Conservation (phyloP, 2,329 filamentous ascomycete species). For the Xylogone sp. region DNA sequence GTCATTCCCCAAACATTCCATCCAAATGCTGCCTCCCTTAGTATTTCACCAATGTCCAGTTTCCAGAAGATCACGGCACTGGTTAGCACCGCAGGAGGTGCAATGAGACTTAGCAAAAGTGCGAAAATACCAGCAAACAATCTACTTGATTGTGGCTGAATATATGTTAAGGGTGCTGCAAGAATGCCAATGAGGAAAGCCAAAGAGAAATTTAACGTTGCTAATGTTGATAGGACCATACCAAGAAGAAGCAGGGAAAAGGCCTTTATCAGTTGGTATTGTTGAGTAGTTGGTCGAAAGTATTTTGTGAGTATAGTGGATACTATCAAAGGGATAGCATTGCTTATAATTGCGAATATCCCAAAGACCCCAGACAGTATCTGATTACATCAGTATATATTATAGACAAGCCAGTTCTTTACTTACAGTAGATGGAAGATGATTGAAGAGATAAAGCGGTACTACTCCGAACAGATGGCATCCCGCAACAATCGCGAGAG, state of each 20-base stretch:
- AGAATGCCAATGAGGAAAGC: conserved; percentile 80
- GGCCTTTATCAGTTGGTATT: conserved; percentile 77
- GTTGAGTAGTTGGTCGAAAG: conserved; percentile 57
- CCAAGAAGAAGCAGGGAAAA: conserved; percentile 91
- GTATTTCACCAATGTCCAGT: conserved; percentile 49
- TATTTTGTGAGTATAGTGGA: conserved; percentile 49
- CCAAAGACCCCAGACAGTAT: conserved; percentile 56
- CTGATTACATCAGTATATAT: conserved; percentile 33
- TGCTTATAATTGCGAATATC: conserved; percentile 51
- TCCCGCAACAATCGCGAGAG: conserved; percentile 67
- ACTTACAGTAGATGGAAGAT: conserved; percentile 58
- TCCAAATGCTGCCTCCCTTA: conserved; percentile 74
- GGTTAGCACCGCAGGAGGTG: conserved; percentile 55
- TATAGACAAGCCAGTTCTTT: not conserved
- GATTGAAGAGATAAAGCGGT: conserved; percentile 85
- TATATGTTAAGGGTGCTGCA: conserved; percentile 75
- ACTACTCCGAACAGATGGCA: conserved; percentile 75
- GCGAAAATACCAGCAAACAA: conserved; percentile 40
- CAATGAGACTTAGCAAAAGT: conserved; percentile 53
- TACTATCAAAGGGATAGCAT: conserved; percentile 52
- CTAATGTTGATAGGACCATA: conserved; percentile 86
- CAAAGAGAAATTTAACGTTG: conserved; percentile 93
- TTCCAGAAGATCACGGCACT: conserved; percentile 43
- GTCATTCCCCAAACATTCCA: conserved; percentile 90
- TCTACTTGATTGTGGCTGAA: conserved; percentile 43